Conservation (phyloP, 2,329 filamentous ascomycete species). For the Colletotrichum simmondsii region DNA sequence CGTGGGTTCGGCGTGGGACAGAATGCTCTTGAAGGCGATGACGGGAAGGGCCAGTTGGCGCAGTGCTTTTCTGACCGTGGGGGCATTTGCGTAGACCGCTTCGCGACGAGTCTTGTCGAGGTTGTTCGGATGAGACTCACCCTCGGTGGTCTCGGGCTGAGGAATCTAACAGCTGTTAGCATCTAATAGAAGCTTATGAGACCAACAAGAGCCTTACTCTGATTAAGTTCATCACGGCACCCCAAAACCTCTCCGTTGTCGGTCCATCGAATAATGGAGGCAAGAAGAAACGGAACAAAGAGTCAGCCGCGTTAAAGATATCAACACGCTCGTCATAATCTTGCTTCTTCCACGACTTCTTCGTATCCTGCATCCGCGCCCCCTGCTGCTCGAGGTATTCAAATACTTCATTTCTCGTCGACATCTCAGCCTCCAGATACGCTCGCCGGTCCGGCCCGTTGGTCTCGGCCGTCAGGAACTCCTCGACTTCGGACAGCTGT, state of each 20-base stretch:
- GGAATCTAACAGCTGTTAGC: neutral
- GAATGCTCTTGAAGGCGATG: constrained; percentile 37
- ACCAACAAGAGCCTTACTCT: constrained; percentile 37
- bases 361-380: neutral
- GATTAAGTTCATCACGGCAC: constrained; percentile 46
- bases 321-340: constrained; percentile 48
- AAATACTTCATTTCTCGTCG: constrained; percentile 42
- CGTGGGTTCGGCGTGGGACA: constrained; percentile 35
- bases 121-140: neutral
- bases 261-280: constrained; percentile 48
- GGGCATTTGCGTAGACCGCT: constrained; percentile 25
- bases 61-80: constrained; percentile 20
- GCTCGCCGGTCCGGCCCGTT: constrained; percentile 20
- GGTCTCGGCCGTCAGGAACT: constrained; percentile 24
- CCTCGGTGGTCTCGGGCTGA: neutral
- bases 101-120: constrained; percentile 13
- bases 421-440: constrained; percentile 24
- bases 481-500: constrained; percentile 23
- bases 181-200: neutral
- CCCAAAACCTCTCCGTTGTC: constrained; percentile 56
- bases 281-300: constrained; percentile 55
- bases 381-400: constrained; percentile 35
- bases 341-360: constrained; percentile 36
- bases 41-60: constrained; percentile 30
- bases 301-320: constrained; percentile 53